A percentile compares a stretch with the other conserved stretches of the same genome.
These are phyloP conservation scores for Rhodocollybia butyracea DNA, from an alignment of 768 basidiomycete species.

Conservation along the genomic window DNA sequence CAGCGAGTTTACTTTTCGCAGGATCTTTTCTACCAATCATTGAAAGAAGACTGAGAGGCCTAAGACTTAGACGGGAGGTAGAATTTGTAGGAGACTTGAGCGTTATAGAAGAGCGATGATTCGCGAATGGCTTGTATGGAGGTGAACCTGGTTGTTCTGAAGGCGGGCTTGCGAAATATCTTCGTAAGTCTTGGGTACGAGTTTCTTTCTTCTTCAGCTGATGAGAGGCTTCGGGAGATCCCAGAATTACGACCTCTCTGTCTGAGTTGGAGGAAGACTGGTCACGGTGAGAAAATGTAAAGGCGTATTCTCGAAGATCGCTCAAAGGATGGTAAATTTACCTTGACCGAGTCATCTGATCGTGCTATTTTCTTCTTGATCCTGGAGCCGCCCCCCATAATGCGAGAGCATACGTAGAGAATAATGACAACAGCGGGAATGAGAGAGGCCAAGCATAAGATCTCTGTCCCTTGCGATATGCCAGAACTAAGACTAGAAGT, in stretches of 20 bases:
- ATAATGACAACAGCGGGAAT: slow-evolving; percentile 3
- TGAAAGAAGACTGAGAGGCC: slow-evolving; percentile 1
- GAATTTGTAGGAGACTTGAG: not conserved
- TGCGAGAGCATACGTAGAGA: not conserved
- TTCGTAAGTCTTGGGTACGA: not conserved
- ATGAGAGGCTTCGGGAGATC: not conserved
- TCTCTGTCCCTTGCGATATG: slow-evolving; percentile 1
- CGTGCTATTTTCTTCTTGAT: not conserved
- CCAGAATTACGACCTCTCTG: not conserved
- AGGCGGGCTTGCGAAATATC: not conserved
- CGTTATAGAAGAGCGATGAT: slow-evolving; percentile 1
- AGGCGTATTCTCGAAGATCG: too few relatives aligned
- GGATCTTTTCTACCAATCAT: not conserved
- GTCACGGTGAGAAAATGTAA: not conserved
- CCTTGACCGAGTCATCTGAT: not conserved
- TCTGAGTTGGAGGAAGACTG: not conserved
- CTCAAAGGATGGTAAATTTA: too few relatives aligned
- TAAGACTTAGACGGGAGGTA: not conserved
- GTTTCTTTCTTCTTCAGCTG: slow-evolving; percentile 2
- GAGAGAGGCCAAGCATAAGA: not conserved
- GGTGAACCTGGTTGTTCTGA: not conserved
- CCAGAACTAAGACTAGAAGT: not conserved
- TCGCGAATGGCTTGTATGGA: slow-evolving; percentile 1
- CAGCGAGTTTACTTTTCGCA: not conserved
- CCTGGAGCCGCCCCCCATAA: not conserved